Percentiles rank a stretch among this genome's conserved stretches.
Evolutionary conservation across 2,329 filamentous ascomycete genomes (phyloP).

Genomic region (Sclerotinia subarctica): DNA sequence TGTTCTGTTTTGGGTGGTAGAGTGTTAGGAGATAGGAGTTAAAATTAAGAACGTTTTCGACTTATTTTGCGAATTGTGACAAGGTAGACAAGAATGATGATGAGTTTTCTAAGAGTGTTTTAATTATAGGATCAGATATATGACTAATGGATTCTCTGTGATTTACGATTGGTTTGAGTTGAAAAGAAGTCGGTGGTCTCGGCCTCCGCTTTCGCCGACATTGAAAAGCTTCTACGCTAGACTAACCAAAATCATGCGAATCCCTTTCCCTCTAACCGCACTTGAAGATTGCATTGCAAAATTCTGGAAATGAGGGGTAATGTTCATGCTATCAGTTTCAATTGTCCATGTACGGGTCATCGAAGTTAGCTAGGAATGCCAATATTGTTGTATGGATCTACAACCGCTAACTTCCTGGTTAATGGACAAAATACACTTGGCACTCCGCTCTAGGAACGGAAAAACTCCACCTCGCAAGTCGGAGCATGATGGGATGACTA

Average conservation of each 20-base stretch:
- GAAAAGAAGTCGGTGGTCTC: slow-evolving; percentile 9
- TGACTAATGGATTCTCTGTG: neutral
- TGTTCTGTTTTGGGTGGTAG: neutral
- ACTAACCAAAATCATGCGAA: neutral
- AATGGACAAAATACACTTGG: neutral
- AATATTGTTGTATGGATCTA: neutral
- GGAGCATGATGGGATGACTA: neutral
- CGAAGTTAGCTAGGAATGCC: neutral
- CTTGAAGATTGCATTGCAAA: neutral
- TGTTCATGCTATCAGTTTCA: slow-evolving; percentile 6
- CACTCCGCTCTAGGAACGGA: neutral
- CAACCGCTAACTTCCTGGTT: neutral
- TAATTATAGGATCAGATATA: neutral
- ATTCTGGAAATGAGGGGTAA: neutral
- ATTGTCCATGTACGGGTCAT: neutral
- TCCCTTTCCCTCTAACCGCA: neutral
- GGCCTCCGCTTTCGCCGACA: slow-evolving; percentile 11
- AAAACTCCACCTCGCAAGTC: slow-evolving; percentile 3
- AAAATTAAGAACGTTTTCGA: neutral
- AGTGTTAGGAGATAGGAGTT: neutral
- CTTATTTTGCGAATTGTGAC: neutral
- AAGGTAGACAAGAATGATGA: neutral
- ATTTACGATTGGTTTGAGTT: neutral
- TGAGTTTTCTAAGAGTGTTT: neutral
- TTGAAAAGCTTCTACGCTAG: neutral